phyloP scores from a whole-genome alignment of 2,329 filamentous ascomycete genomes.

The Piedraia hortae region DNA sequence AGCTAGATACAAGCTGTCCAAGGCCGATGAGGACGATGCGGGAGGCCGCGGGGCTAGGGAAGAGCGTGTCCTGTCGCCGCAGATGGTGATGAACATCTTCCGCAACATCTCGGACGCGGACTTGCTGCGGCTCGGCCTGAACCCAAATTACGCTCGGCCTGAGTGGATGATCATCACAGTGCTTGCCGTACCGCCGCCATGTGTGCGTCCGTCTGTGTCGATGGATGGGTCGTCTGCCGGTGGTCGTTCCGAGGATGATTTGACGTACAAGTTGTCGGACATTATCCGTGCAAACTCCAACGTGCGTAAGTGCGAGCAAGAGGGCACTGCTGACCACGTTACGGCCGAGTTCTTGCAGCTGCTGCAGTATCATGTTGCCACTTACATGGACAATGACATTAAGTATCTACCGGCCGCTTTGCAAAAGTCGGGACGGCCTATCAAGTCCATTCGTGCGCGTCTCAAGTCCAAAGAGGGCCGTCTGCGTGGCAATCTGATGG shows the following conservation, averaged over 20 bases:
- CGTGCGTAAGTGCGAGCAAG: conserved; percentile 66
- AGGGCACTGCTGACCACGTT: conserved; percentile 79
- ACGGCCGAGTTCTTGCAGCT: conserved; percentile 72
- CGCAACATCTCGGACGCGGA: conserved; percentile 60
- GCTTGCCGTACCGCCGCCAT: conserved; percentile 78
- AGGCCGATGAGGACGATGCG: conserved; percentile 46
- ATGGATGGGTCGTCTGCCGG: conserved; percentile 85
- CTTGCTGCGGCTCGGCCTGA: conserved; percentile 66
- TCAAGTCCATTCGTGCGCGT: conserved; percentile 88
- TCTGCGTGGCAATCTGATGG: conserved; percentile 96
- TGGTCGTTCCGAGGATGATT: conserved; percentile 86
- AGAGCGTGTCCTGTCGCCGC: conserved; percentile 56
- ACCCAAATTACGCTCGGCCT: conserved; percentile 77
- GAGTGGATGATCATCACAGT: conserved; percentile 98
- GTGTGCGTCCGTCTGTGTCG: conserved; percentile 86
- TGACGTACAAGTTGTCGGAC: conserved; percentile 97
- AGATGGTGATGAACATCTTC: conserved; percentile 65
- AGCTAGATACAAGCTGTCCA: conserved; percentile 41
- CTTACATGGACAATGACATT: conserved; percentile 99
- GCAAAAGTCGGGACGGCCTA: conserved; percentile 86
- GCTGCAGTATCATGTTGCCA: conserved; percentile 92
- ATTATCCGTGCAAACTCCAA: conserved; percentile 95
- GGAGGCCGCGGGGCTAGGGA: conserved; percentile 38
- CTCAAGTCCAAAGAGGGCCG: conserved; percentile 98
- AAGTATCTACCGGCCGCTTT: conserved; percentile 80